Conservation (phyloP, 1,139 yeast genomes). For the Candida sanyaensis region DNA sequence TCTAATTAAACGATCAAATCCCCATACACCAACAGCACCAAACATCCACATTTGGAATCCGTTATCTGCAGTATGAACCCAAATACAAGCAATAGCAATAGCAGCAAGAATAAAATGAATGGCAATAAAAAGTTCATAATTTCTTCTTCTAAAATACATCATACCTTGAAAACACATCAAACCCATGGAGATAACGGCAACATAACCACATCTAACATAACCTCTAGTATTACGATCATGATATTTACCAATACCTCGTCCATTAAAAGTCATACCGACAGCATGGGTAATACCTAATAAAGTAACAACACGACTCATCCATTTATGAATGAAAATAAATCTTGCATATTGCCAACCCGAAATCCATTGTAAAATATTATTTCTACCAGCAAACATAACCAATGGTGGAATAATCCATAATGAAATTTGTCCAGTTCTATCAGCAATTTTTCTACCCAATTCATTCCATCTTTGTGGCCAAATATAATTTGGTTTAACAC, state of each 20-base stretch:
- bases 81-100: slow-evolving; percentile 57
- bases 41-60: slow-evolving; percentile 49
- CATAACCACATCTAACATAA: slow-evolving; percentile 58
- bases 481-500: slow-evolving; percentile 34
- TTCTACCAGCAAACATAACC: slow-evolving; percentile 64
- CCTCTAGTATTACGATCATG: slow-evolving; percentile 33
- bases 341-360: slow-evolving; percentile 70
- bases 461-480: slow-evolving; percentile 37
- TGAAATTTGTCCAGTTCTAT: slow-evolving; percentile 58
- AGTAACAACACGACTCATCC: slow-evolving; percentile 56
- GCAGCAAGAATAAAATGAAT: slow-evolving; percentile 61
- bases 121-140: slow-evolving; percentile 65
- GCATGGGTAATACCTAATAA: slow-evolving; percentile 51
- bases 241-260: slow-evolving; percentile 35
- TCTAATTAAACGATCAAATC: slow-evolving; percentile 57
- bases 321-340: slow-evolving; percentile 65
- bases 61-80: slow-evolving; percentile 53
- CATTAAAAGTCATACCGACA: slow-evolving; percentile 48
- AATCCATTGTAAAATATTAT: slow-evolving; percentile 61
- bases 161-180: slow-evolving; percentile 49
- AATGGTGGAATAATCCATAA: slow-evolving; percentile 51
- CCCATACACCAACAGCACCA: slow-evolving; percentile 64
- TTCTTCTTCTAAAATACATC: slow-evolving; percentile 52
- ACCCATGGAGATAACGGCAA: slow-evolving; percentile 40
- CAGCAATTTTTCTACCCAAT: slow-evolving; percentile 58